Evolutionary conservation across 2,329 filamentous ascomycete species (phyloP).

Genomic region (Hypoxylon sp.): DNA sequence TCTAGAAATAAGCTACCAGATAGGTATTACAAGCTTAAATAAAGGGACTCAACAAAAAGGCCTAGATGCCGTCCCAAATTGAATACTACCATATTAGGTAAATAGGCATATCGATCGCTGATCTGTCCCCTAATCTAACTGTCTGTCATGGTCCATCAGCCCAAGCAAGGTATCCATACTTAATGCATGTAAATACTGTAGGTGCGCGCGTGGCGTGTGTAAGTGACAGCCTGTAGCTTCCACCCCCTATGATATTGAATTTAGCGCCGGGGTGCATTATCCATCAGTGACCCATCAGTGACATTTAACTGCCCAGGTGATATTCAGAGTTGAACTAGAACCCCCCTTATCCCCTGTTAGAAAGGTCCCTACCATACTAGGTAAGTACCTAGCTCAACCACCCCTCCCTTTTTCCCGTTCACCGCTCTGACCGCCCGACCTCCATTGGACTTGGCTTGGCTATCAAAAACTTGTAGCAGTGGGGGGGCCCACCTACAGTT

Average conservation of each 20-base stretch:
- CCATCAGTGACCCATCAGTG: slow-evolving; percentile 3
- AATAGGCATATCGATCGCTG: slow-evolving; percentile 37
- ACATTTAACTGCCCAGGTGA: slow-evolving; percentile 1
- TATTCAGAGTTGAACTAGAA: slow-evolving; percentile 7
- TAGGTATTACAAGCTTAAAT: slow-evolving; percentile 15
- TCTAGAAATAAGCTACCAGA: slow-evolving; percentile 18
- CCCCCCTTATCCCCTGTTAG: slow-evolving; percentile 33
- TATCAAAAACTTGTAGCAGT: slow-evolving; percentile 41
- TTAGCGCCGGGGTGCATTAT: slow-evolving; percentile 18
- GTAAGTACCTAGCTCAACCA: slow-evolving; percentile 30
- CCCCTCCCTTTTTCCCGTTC: slow-evolving; percentile 36
- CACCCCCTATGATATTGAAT: background rate
- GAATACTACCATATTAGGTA: slow-evolving; percentile 25
- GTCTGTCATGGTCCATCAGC: slow-evolving; percentile 1
- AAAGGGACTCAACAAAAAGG: slow-evolving; percentile 40
- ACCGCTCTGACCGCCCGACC: slow-evolving; percentile 45
- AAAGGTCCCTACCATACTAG: slow-evolving; percentile 28
- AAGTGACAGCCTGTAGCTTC: slow-evolving; percentile 6
- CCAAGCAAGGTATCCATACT: slow-evolving; percentile 11
- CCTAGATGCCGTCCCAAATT: slow-evolving; percentile 13
- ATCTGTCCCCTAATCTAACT: slow-evolving; percentile 24
- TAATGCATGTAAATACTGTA: slow-evolving; percentile 19
- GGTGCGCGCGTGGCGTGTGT: slow-evolving; percentile 1
- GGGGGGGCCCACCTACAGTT: slow-evolving; percentile 41
- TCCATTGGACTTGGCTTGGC: slow-evolving; percentile 31